Percentiles rank a stretch among this genome's conserved stretches.
Conservation (phyloP, 2,329 filamentous ascomycete species). For the Akanthomyces uredinophilus region DNA sequence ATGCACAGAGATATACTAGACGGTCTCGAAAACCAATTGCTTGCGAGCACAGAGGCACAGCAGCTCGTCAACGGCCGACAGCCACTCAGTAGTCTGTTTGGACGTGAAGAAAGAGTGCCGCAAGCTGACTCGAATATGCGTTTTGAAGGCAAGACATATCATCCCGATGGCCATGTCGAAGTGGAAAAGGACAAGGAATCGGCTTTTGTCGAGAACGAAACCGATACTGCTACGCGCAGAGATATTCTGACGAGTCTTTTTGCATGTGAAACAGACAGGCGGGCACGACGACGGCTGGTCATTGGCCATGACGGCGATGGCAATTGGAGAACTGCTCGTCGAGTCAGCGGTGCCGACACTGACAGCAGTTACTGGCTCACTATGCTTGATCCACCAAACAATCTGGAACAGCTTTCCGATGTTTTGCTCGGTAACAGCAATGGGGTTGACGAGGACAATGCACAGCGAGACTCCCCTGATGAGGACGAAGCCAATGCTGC, state of each 20-base stretch:
- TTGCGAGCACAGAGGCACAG: conserved; percentile 68
- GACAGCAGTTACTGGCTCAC: conserved; percentile 39
- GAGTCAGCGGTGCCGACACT: conserved; percentile 25
- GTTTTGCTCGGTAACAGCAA: conserved; percentile 32
- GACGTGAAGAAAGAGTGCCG: conserved; percentile 65
- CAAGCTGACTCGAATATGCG: conserved; percentile 50
- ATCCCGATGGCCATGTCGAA: conserved; percentile 58
- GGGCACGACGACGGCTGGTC: conserved; percentile 26
- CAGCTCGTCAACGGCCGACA: conserved; percentile 71
- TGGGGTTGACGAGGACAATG: conserved; percentile 21
- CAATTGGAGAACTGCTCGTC: conserved; percentile 31
- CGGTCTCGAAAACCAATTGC: conserved; percentile 70
- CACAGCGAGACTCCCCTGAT: conserved; percentile 25
- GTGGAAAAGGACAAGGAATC: conserved; percentile 53
- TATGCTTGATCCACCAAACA: conserved; percentile 41
- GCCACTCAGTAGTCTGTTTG: conserved; percentile 69
- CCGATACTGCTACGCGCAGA: conserved; percentile 56
- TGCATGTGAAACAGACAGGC: conserved; percentile 30
- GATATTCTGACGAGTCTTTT: conserved; percentile 55
- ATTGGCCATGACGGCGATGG: conserved; percentile 29
- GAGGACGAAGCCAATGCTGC: conserved; percentile 14
- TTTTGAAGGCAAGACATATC: conserved; percentile 62
- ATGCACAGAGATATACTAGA: conserved; percentile 80
- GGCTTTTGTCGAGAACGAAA: conserved; percentile 54
- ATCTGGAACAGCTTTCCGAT: conserved; percentile 37